Evolutionary conservation across 1,284 basidiomycete species (phyloP).

Genomic region (Malassezia caprae): DNA sequence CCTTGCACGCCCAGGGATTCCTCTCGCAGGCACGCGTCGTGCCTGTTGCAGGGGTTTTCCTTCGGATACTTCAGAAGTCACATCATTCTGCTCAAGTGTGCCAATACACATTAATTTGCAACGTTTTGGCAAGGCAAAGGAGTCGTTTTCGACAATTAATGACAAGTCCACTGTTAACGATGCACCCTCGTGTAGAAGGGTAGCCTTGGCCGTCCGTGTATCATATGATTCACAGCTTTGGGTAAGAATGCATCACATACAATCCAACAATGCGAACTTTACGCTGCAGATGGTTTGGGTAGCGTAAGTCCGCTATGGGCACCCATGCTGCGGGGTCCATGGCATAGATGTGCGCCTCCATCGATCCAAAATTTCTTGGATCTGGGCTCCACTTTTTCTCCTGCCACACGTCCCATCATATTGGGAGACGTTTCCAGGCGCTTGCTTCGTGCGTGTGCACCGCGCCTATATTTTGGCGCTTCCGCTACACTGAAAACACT

Average conservation of each 20-base stretch:
- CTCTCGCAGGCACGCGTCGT: neutral
- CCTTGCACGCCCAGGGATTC: neutral
- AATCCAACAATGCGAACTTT: constrained; percentile 16
- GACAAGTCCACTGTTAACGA: constrained; percentile 6
- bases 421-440: neutral
- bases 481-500: neutral
- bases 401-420: neutral
- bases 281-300: neutral
- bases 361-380: neutral
- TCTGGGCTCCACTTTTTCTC: neutral
- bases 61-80: neutral
- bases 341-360: neutral
- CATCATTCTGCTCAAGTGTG: neutral
- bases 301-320: constrained; percentile 7
- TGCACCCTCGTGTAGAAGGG: constrained; percentile 6
- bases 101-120: constrained; percentile 16
- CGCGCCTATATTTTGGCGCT: neutral
- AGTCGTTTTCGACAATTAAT: constrained; percentile 2
- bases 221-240: constrained; percentile 10
- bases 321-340: constrained; percentile 10
- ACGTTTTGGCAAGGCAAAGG: neutral
- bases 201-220: neutral
- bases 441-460: neutral
- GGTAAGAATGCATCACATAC: constrained; percentile 1
- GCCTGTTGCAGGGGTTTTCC: neutral